These are phyloP conservation scores for Aspergillus saccharolyticus DNA, from an alignment of 495 filamentous ascomycete genomes.

Conservation along the genomic window DNA sequence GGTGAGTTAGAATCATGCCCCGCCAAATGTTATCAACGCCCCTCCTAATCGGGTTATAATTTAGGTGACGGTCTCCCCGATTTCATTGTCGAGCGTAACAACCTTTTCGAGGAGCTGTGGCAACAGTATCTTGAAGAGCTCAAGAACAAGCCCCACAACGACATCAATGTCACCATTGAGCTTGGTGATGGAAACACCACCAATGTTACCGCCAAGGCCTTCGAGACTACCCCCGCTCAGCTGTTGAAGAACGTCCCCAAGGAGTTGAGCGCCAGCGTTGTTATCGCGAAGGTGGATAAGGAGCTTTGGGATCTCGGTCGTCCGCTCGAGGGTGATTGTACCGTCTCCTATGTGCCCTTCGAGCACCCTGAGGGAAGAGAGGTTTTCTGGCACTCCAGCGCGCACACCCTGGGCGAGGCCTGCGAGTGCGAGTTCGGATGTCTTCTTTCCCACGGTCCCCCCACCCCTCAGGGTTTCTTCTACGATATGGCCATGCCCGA, in stretches of 20 bases:
- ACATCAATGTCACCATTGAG: conserved; percentile 48
- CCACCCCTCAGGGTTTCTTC: conserved; percentile 91
- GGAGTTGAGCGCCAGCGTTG: conserved; percentile 48
- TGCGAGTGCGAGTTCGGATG: conserved; percentile 85
- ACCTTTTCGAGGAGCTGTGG: conserved; percentile 84
- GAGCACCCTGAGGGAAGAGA: conserved; percentile 76
- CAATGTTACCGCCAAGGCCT: conserved; percentile 44
- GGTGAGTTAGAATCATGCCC: conserved; percentile 14
- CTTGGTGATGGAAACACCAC: conserved; percentile 43
- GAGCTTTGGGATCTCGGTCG: conserved; percentile 88
- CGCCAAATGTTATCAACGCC: conserved; percentile 20
- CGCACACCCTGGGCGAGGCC: conserved; percentile 91
- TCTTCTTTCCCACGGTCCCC: conserved; percentile 87
- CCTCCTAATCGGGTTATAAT: conserved; percentile 27
- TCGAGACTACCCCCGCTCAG: conserved; percentile 50
- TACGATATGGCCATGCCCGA: conserved; percentile 92
- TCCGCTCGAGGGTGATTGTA: conserved; percentile 72
- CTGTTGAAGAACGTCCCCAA: conserved; percentile 50
- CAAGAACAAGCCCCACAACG: conserved; percentile 40
- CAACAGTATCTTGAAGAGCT: conserved; percentile 71
- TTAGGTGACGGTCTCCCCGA: conserved; percentile 54
- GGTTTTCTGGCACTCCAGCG: conserved; percentile 91
- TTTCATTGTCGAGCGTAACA: conserved; percentile 78
- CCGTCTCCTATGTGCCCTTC: conserved; percentile 76
- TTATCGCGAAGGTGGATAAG: conserved; percentile 72